Conservation (phyloP, 139 green algal genomes). For the Micractinium conductrix region DNA sequence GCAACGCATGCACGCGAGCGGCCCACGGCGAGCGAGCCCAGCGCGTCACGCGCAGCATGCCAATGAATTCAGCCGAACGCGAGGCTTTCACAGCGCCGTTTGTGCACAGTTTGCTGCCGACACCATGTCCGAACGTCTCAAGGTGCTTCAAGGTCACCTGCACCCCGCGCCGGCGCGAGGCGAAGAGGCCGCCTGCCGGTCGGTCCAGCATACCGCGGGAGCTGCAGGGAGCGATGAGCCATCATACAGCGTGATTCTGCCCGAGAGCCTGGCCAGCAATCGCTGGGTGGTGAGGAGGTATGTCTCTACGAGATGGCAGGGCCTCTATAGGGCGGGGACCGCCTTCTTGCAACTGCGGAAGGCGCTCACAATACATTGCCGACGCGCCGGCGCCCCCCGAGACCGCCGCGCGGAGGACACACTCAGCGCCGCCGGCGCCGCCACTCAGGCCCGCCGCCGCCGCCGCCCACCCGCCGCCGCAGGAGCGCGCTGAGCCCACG, state of each 20-base stretch:
- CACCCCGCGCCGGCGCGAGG: not conserved
- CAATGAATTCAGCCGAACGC: no score
- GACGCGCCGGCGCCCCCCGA: no score
- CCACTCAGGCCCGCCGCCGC: not conserved
- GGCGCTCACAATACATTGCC: not conserved
- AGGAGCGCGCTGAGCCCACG: conserved; percentile 74
- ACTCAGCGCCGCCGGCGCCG: not conserved
- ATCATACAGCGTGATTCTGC: conserved; percentile 62
- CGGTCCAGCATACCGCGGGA: not conserved
- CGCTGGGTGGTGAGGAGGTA: conserved; percentile 85
- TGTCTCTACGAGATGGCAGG: not conserved
- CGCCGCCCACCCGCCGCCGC: not conserved
- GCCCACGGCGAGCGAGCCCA: no score
- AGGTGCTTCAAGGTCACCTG: conserved; percentile 33
- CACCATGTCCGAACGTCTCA: no score
- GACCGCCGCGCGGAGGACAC: not conserved
- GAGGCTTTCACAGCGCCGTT: no score
- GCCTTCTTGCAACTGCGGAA: not conserved
- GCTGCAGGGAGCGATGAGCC: not conserved
- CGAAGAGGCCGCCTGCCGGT: not conserved
- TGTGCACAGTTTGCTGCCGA: no score
- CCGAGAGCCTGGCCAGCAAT: conserved; percentile 75
- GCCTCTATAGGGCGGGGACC: not conserved
- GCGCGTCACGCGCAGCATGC: no score
- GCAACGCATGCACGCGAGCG: no score